These are phyloP conservation scores for Naganishia sp. DNA, from an alignment of 1,284 basidiomycete species.

Conservation along the genomic window DNA sequence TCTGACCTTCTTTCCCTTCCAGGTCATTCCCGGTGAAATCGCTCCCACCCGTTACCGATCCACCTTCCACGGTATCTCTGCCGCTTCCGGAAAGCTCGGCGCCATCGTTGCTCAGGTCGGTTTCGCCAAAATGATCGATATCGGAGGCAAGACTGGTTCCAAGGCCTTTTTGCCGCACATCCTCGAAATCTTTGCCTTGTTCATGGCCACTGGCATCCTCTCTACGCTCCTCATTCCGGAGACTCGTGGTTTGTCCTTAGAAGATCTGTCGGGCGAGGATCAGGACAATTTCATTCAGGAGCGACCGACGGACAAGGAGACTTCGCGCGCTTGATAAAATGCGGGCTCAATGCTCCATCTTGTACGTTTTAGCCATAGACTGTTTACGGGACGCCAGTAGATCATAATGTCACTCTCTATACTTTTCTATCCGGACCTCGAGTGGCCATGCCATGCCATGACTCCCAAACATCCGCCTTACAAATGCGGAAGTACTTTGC, in stretches of 20 bases:
- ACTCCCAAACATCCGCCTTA: too few relatives aligned
- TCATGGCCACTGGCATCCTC: conserved; percentile 57
- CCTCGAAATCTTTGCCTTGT: conserved; percentile 52
- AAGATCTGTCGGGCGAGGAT: conserved; percentile 68
- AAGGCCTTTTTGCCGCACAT: conserved; percentile 59
- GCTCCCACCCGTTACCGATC: conserved; percentile 86
- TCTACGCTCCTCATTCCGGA: conserved; percentile 75
- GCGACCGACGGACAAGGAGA: neutral
- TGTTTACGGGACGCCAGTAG: too few relatives aligned
- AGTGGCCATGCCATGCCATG: too few relatives aligned
- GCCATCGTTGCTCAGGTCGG: conserved; percentile 80
- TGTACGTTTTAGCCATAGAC: too few relatives aligned
- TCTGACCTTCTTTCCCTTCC: neutral
- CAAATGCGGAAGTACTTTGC: too few relatives aligned
- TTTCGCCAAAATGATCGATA: conserved; percentile 69
- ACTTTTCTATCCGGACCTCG: too few relatives aligned
- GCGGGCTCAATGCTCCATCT: too few relatives aligned
- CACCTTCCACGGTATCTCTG: conserved; percentile 81
- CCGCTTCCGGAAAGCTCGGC: conserved; percentile 77
- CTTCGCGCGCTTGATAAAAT: too few relatives aligned
- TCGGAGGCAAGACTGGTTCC: conserved; percentile 60
- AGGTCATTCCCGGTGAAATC: conserved; percentile 72
- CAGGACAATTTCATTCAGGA: conserved; percentile 63
- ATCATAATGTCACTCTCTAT: too few relatives aligned
- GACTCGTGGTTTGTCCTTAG: conserved; percentile 68